These are phyloP conservation scores for Psidium friedrichsthalianum DNA, from an alignment of 345 rosid genomes.

Conservation along the genomic window DNA sequence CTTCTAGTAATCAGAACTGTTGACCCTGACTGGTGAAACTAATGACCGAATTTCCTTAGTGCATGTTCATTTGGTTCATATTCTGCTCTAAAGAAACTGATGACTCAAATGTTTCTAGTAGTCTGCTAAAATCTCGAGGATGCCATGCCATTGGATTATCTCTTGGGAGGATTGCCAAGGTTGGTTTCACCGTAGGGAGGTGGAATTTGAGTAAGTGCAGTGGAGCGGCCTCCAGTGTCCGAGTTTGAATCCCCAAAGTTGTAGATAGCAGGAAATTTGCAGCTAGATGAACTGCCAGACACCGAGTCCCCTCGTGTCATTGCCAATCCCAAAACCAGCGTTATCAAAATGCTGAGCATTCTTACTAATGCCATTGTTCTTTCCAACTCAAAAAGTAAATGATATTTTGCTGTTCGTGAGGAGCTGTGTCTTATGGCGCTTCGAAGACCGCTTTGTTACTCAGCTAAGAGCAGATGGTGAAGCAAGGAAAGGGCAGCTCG, in stretches of 20 bases:
- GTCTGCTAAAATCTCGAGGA: conserved; percentile 18
- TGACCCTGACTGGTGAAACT: not conserved
- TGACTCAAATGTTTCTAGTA: not conserved
- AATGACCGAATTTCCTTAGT: not conserved
- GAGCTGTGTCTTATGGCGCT: not conserved
- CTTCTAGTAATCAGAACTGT: not conserved
- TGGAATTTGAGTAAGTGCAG: conserved; percentile 22
- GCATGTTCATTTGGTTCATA: not conserved
- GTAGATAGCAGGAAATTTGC: conserved; percentile 8
- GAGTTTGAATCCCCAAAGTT: conserved; percentile 79
- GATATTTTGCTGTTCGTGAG: not conserved
- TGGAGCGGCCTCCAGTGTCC: conserved; percentile 49
- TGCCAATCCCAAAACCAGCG: not conserved
- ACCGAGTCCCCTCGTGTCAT: not conserved
- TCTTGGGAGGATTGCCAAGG: conserved; percentile 35
- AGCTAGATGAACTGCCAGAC: not conserved
- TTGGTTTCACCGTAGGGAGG: conserved; percentile 40
- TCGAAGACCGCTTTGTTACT: not conserved
- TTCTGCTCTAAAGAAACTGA: not conserved
- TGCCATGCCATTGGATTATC: conserved; percentile 45
- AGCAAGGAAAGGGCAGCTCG: not conserved
- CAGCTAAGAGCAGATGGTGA: not conserved
- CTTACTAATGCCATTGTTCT: not conserved
- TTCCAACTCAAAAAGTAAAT: not conserved
- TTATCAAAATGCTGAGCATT: not conserved